A percentile compares a stretch with the other conserved stretches of the same genome.
phyloP scores from a whole-genome alignment of 78 protist species.

The Fonticula alba region DNA sequence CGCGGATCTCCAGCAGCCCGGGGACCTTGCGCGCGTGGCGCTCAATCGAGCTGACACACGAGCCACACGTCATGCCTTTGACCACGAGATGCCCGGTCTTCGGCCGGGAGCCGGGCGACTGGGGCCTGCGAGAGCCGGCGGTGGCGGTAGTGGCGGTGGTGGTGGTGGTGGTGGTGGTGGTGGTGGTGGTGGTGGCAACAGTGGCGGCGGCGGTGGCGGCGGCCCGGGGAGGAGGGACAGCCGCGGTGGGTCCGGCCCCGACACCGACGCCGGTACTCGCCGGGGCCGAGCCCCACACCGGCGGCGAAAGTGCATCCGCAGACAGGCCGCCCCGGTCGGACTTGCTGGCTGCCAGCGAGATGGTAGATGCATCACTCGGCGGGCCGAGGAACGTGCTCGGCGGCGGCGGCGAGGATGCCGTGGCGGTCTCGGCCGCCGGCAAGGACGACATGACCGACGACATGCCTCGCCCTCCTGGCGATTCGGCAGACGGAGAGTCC shows the following conservation, averaged over 20 bases:
- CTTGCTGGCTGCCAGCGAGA: no score
- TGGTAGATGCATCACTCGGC: no score
- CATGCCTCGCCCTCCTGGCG: no score
- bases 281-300: no score
- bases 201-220: background rate
- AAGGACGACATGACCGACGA: no score
- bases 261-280: background rate
- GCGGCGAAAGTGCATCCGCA: no score
- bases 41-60: conserved; percentile 31
- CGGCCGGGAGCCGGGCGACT: background rate
- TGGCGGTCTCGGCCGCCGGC: no score
- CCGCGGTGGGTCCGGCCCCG: background rate
- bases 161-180: background rate
- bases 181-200: background rate
- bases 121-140: background rate
- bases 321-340: no score
- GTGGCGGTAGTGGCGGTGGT: background rate
- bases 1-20: conserved; percentile 10
- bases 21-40: background rate
- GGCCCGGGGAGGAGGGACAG: background rate
- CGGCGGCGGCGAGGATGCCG: no score
- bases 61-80: conserved; percentile 37
- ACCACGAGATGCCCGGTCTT: background rate
- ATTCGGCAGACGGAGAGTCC: no score
- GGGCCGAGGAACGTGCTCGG: no score